A percentile compares a stretch with the other conserved stretches of the same genome.
phyloP scores from a whole-genome alignment of 2,329 filamentous ascomycete genomes.

The Fusarium papillatum region DNA sequence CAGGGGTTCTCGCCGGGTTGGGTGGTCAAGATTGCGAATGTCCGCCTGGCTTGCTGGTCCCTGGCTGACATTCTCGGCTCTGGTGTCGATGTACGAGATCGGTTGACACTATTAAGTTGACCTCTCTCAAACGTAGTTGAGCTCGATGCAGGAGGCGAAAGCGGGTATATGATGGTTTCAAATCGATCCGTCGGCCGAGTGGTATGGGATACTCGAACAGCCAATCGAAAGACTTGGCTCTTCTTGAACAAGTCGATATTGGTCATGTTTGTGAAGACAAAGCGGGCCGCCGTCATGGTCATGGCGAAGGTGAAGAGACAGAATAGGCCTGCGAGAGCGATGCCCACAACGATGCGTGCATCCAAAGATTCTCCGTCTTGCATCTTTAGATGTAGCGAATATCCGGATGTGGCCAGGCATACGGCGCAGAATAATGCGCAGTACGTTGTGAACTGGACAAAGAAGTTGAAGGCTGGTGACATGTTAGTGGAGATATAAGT shows the following conservation, averaged over 20 bases:
- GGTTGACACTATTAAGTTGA: conserved; percentile 3
- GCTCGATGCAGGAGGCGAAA: conserved; percentile 48
- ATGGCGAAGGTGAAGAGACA: conserved; percentile 85
- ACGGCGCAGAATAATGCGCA: conserved; percentile 76
- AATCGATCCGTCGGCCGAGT: conserved; percentile 59
- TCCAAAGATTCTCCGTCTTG: conserved; percentile 59
- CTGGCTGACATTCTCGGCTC: conserved; percentile 42
- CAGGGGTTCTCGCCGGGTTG: conserved; percentile 86
- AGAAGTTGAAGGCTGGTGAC: conserved; percentile 85
- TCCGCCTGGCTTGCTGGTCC: conserved; percentile 67
- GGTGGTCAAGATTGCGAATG: conserved; percentile 85
- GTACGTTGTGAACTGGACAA: conserved; percentile 88
- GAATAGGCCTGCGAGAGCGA: conserved; percentile 80
- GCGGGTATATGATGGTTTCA: conserved; percentile 70
- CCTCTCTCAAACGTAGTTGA: conserved; percentile 13
- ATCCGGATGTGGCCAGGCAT: conserved; percentile 72
- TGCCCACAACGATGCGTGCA: conserved; percentile 73
- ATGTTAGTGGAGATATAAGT: conserved; percentile 5
- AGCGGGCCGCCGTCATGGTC: conserved; percentile 78
- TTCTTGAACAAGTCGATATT: conserved; percentile 84
- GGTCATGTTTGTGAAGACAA: conserved; percentile 81
- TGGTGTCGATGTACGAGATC: conserved; percentile 28
- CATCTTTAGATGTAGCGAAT: conserved; percentile 71
- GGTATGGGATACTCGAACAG: conserved; percentile 75
- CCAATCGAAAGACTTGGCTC: conserved; percentile 77